Evolutionary conservation across 768 basidiomycete genomes (phyloP).

Genomic region (Lactarius sanguifluus): DNA sequence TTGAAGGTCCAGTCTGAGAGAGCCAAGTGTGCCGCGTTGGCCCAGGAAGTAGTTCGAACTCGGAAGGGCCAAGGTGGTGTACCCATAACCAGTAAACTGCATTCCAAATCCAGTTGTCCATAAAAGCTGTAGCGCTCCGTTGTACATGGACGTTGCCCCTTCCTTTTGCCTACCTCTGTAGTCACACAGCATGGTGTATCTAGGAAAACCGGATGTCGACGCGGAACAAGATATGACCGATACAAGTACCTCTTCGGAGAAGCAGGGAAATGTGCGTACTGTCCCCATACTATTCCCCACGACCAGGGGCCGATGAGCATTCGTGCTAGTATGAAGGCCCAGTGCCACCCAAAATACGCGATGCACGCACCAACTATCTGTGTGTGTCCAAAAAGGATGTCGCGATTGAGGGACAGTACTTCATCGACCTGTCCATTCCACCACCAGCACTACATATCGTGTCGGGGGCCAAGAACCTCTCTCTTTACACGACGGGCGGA

Average conservation of each 20-base stretch:
- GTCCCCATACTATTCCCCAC: background rate
- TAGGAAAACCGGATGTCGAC: background rate
- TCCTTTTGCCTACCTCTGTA: background rate
- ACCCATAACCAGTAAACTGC: background rate
- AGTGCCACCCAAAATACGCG: background rate
- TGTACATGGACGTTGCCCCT: background rate
- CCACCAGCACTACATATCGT: background rate
- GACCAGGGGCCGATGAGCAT: background rate
- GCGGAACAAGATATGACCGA: background rate
- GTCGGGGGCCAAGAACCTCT: conserved; percentile 8
- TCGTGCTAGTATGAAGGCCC: background rate
- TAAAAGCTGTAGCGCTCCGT: background rate
- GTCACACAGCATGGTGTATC: background rate
- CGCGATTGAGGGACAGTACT: background rate
- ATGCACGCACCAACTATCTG: conserved; percentile 4
- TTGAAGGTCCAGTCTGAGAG: background rate
- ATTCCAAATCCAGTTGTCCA: background rate
- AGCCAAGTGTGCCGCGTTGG: background rate
- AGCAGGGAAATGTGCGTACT: background rate
- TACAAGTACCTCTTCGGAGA: background rate
- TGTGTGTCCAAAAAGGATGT: background rate
- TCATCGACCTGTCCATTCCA: conserved; percentile 9
- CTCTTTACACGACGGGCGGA: conserved; percentile 10
- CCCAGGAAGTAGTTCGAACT: no score
- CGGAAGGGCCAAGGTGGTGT: no score